Percentiles rank a stretch among this genome's conserved stretches.
phyloP scores from a whole-genome alignment of 352 stramenopile genomes.

The Phytophthora pseudosyringae region DNA sequence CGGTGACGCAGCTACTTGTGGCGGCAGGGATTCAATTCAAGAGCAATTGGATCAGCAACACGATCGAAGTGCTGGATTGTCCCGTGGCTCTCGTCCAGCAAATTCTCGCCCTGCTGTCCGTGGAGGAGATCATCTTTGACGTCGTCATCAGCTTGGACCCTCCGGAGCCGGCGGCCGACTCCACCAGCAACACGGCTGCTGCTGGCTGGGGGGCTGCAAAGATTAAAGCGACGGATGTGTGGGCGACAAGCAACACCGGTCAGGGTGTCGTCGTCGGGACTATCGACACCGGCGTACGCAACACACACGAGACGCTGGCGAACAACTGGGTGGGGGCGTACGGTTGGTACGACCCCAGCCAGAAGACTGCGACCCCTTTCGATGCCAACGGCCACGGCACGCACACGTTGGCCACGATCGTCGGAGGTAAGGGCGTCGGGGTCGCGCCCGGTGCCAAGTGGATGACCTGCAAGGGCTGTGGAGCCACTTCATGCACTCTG shows the following conservation, averaged over 20 bases:
- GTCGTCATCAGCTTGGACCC: conserved; percentile 25
- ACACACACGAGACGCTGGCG: conserved; percentile 41
- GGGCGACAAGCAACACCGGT: conserved; percentile 33
- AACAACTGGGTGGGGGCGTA: conserved; percentile 44
- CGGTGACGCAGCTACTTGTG: conserved; percentile 20
- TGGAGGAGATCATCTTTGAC: conserved; percentile 43
- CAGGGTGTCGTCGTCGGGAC: conserved; percentile 44
- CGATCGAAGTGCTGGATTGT: conserved; percentile 37
- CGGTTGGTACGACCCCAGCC: conserved; percentile 52
- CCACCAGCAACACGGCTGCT: conserved; percentile 27
- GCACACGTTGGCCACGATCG: conserved; percentile 60
- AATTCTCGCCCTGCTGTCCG: conserved; percentile 22
- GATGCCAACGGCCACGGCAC: conserved; percentile 59
- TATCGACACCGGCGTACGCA: conserved; percentile 49
- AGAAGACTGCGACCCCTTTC: conserved; percentile 39
- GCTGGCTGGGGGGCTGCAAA: conserved; percentile 43
- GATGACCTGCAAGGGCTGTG: conserved; percentile 62
- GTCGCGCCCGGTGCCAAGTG: conserved; percentile 54
- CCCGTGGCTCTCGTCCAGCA: conserved; percentile 26
- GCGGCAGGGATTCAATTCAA: conserved; percentile 6
- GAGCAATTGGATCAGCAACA: conserved; percentile 51
- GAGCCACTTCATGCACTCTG: conserved; percentile 21
- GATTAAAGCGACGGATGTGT: conserved; percentile 47
- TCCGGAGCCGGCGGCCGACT: conserved; percentile 18
- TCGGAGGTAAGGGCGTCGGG: conserved; percentile 41